Percentiles rank a stretch among this genome's conserved stretches.
Conservation (phyloP, 2,329 filamentous ascomycete species). For the Zymoseptoria pseudotritici region DNA sequence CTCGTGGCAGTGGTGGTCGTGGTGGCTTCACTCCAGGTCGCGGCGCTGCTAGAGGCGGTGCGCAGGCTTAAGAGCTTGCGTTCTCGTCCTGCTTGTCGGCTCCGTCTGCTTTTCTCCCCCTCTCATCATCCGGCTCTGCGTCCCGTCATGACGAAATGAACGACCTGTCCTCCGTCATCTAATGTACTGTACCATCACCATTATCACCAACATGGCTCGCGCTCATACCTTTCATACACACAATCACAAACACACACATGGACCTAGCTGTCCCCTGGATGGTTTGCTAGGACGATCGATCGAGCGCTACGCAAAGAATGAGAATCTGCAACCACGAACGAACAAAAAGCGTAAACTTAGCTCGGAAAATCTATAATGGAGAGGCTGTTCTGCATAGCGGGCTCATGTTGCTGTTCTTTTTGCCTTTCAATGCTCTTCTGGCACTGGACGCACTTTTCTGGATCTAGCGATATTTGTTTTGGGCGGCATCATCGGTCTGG, state of each 20-base stretch:
- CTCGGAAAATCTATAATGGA: too few relatives aligned
- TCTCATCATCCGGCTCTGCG: not conserved
- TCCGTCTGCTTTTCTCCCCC: not conserved
- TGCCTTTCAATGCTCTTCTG: too few relatives aligned
- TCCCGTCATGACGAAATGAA: not conserved
- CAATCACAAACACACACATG: not conserved
- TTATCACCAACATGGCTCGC: not conserved
- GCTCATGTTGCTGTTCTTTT: too few relatives aligned
- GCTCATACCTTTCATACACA: not conserved
- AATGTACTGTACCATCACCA: not conserved
- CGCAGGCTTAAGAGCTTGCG: not conserved
- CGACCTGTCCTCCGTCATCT: not conserved
- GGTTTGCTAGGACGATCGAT: not conserved
- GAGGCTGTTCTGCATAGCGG: too few relatives aligned
- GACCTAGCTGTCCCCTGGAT: not conserved
- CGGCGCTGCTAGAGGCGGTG: conserved; percentile 5
- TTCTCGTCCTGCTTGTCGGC: not conserved
- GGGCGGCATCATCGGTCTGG: too few relatives aligned
- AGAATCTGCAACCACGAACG: not conserved
- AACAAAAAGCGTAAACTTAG: too few relatives aligned
- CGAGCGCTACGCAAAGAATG: not conserved
- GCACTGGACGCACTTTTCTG: too few relatives aligned
- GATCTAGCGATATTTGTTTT: too few relatives aligned
- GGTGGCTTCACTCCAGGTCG: conserved; percentile 2
- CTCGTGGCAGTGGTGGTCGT: conserved; percentile 2